These are phyloP conservation scores for Aspergillus ostianus DNA, from an alignment of 495 filamentous ascomycete species.

Conservation along the genomic window DNA sequence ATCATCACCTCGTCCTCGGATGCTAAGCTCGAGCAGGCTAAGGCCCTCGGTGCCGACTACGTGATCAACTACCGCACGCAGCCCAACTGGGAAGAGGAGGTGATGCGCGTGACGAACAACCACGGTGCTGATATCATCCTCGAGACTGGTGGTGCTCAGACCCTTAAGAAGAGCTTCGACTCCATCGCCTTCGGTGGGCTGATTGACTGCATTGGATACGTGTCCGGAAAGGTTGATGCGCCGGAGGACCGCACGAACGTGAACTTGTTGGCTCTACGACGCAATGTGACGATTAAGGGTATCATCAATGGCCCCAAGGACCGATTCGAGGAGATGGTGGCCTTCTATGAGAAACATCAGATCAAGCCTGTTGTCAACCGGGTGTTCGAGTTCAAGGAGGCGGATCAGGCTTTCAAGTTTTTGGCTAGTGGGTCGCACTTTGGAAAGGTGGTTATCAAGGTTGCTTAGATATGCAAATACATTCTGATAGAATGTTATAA, in stretches of 20 bases:
- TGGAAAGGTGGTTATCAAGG: constrained; percentile 64
- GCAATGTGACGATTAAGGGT: constrained; percentile 55
- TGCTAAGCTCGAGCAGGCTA: constrained; percentile 61
- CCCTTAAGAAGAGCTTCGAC: constrained; percentile 59
- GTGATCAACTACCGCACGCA: constrained; percentile 69
- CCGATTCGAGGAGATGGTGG: constrained; percentile 62
- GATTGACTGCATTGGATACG: constrained; percentile 66
- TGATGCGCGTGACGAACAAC: constrained; percentile 57
- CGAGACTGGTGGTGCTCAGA: constrained; percentile 63
- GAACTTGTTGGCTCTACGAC: constrained; percentile 49
- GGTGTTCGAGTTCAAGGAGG: constrained; percentile 55
- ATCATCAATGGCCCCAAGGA: constrained; percentile 59
- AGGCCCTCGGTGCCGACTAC: constrained; percentile 54
- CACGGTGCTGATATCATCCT: constrained; percentile 68
- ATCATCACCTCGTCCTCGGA: constrained; percentile 77
- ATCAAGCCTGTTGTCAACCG: constrained; percentile 64
- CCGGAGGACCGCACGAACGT: constrained; percentile 46
- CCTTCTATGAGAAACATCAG: constrained; percentile 56
- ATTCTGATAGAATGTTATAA: neutral
- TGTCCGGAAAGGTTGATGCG: constrained; percentile 55
- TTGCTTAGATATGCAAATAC: neutral
- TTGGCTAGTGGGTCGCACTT: constrained; percentile 70
- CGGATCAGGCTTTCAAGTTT: constrained; percentile 50
- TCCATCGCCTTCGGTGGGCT: constrained; percentile 66
- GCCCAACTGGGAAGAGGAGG: constrained; percentile 66